These are phyloP conservation scores for Pythium phragmiticola DNA, from an alignment of 352 stramenopile species.

Conservation along the genomic window DNA sequence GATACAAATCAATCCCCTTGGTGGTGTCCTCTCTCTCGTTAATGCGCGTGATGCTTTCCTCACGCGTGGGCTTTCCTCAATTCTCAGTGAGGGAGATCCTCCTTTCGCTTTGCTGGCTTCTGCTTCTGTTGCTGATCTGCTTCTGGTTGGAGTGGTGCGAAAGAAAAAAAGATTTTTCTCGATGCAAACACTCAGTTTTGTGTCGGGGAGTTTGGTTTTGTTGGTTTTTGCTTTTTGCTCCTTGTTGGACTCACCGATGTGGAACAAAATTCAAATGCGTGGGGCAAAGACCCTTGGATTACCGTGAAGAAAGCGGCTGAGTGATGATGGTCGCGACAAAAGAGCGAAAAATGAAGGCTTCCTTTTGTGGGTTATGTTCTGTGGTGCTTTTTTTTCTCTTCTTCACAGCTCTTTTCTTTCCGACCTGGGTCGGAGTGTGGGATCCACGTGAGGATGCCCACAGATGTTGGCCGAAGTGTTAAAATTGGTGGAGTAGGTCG, in stretches of 20 bases:
- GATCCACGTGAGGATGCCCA: slow-evolving; percentile 24
- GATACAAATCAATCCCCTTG: background rate
- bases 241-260: background rate
- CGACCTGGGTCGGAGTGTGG: slow-evolving; percentile 18
- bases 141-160: slow-evolving; percentile 5
- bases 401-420: slow-evolving; percentile 22
- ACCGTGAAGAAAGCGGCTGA: background rate
- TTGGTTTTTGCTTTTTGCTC: slow-evolving; percentile 3
- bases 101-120: slow-evolving; percentile 1
- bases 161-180: slow-evolving; percentile 29
- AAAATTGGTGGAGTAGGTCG: slow-evolving; percentile 18
- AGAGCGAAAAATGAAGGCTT: slow-evolving; percentile 14
- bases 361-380: slow-evolving; percentile 13
- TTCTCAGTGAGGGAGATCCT: background rate
- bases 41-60: background rate
- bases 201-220: background rate
- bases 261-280: slow-evolving; percentile 17
- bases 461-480: slow-evolving; percentile 24
- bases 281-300: too few species aligned
- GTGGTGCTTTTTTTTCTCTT: slow-evolving; percentile 13
- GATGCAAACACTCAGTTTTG: background rate
- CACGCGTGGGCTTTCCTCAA: background rate
- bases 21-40: background rate
- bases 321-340: slow-evolving; percentile 3
- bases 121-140: background rate